phyloP scores from a whole-genome alignment of 2,329 filamentous ascomycete genomes.

The Verruconis gallopava region DNA sequence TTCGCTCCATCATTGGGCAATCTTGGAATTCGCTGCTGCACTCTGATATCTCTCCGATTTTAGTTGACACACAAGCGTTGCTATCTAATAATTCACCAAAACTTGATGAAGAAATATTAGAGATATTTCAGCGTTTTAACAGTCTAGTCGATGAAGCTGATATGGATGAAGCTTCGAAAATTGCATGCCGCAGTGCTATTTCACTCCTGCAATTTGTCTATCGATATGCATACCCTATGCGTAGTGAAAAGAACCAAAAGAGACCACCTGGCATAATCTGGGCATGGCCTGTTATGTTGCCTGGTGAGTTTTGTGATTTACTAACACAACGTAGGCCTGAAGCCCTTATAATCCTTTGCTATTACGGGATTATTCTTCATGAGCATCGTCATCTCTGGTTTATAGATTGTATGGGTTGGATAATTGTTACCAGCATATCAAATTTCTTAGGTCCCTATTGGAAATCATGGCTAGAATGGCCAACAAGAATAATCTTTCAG shows the following conservation, averaged over 20 bases:
- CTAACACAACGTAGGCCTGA: constrained; percentile 14
- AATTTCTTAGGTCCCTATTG: constrained; percentile 13
- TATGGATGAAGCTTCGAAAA: neutral
- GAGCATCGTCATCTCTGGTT: constrained; percentile 14
- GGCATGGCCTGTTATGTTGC: constrained; percentile 15
- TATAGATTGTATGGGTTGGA: constrained; percentile 9
- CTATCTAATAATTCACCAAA: no score
- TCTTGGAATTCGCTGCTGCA: constrained; percentile 12
- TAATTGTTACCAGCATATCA: constrained; percentile 13
- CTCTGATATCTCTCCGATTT: constrained; percentile 10
- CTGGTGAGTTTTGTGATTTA: constrained; percentile 14
- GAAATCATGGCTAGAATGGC: constrained; percentile 16
- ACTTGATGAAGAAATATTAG: no score
- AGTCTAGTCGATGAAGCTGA: no score
- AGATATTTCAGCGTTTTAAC: no score
- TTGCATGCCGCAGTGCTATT: neutral
- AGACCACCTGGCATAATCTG: constrained; percentile 13
- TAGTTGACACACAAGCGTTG: no score
- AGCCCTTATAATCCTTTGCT: constrained; percentile 16
- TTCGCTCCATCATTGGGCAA: constrained; percentile 11
- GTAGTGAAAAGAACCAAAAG: no score
- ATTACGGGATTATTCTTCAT: constrained; percentile 16
- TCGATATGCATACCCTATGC: no score
- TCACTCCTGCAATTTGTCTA: neutral
- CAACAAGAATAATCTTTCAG: no score